Percentiles rank a stretch among this genome's conserved stretches.
phyloP scores from a whole-genome alignment of 805 yeast species.

The Wickerhamiella spandovensis region DNA sequence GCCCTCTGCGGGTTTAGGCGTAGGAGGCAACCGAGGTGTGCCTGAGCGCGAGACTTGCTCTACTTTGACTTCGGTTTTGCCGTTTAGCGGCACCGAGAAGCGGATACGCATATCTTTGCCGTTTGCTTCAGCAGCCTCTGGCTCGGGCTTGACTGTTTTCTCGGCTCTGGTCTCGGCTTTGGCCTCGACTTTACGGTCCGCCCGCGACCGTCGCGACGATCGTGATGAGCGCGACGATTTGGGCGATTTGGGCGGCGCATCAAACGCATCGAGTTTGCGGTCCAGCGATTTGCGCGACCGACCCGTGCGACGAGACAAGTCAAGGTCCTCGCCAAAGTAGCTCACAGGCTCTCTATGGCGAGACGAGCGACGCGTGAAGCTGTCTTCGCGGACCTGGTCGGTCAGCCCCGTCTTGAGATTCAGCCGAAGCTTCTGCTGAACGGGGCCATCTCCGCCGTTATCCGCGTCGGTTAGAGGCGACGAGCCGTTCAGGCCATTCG shows the following conservation, averaged over 20 bases:
- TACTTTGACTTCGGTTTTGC: neutral
- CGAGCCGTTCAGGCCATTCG: neutral
- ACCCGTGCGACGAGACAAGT: neutral
- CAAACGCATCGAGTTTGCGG: neutral
- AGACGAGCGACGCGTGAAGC: constrained; percentile 4
- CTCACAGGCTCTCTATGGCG: constrained; percentile 1
- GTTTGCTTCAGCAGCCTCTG: neutral
- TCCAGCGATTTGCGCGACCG: neutral
- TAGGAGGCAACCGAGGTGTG: neutral
- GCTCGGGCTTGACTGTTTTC: neutral
- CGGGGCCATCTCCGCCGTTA: neutral
- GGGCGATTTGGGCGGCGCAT: neutral
- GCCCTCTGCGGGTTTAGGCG: constrained; percentile 5
- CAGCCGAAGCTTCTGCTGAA: constrained; percentile 10
- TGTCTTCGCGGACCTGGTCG: constrained; percentile 10
- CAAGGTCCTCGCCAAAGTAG: neutral
- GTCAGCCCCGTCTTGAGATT: constrained; percentile 15
- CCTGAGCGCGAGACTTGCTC: neutral
- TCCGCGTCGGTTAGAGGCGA: neutral
- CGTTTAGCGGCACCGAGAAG: neutral
- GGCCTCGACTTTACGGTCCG: neutral
- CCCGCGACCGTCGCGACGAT: neutral
- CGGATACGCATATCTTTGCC: neutral
- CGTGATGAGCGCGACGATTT: neutral
- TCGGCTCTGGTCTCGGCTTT: neutral